Evolutionary conservation across 805 yeast species (phyloP).

Genomic region (Saccharomyces cerevisiae): DNA sequence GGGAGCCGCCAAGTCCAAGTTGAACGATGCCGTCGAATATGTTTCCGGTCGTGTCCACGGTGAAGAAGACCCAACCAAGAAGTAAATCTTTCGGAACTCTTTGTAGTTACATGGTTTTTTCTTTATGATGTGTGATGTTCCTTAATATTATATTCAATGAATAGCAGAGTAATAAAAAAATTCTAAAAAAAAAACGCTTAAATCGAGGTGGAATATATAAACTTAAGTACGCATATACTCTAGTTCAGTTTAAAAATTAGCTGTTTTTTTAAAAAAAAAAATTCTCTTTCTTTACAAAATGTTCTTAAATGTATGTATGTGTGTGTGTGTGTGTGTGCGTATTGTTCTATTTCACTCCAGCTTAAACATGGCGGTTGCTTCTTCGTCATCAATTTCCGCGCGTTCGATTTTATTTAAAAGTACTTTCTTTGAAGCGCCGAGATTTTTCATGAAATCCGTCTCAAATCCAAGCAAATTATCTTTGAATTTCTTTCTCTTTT

Average conservation of each 20-base stretch:
- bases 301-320: not conserved
- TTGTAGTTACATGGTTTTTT: not conserved
- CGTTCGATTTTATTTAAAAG: slow-evolving; percentile 6
- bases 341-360: not conserved
- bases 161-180: not conserved
- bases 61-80: slow-evolving; percentile 31
- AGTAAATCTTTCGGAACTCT: not conserved
- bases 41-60: slow-evolving; percentile 47
- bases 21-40: slow-evolving; percentile 37
- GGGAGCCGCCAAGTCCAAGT: slow-evolving; percentile 46
- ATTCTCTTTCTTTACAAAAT: not conserved
- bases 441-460: slow-evolving; percentile 24
- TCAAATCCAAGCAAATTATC: slow-evolving; percentile 29
- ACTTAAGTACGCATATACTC: not conserved
- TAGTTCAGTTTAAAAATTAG: not conserved
- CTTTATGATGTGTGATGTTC: not conserved
- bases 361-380: not conserved
- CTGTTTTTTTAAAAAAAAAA: not conserved
- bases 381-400: not conserved
- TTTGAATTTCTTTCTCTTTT: slow-evolving; percentile 28
- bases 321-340: not conserved
- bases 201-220: not conserved
- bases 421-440: slow-evolving; percentile 19
- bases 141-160: not conserved
- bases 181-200: not conserved